phyloP scores from a whole-genome alignment of 352 stramenopile species.

The Discostella stelligera region DNA sequence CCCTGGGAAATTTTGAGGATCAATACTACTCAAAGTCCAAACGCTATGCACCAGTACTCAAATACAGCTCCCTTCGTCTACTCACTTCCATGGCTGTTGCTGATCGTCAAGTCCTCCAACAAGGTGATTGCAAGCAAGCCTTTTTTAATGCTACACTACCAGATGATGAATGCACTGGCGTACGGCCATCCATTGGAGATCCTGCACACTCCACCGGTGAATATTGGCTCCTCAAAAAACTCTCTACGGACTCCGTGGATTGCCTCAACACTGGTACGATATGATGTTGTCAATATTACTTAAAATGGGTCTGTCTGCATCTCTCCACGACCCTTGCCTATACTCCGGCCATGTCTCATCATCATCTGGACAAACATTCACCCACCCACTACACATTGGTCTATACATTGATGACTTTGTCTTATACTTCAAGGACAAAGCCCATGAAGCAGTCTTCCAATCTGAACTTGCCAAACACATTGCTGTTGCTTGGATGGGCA shows the following conservation, averaged over 20 bases:
- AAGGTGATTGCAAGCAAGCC: constrained; percentile 39
- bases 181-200: too few species aligned
- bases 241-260: too few species aligned
- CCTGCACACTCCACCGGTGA: too few species aligned
- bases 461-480: constrained; percentile 27
- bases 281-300: constrained; percentile 22
- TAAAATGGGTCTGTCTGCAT: constrained; percentile 16
- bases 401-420: too few species aligned
- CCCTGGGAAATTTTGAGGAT: constrained; percentile 33
- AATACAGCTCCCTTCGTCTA: too few species aligned
- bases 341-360: constrained; percentile 24
- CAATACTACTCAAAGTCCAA: constrained; percentile 24
- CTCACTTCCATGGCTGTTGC: too few species aligned
- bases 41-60: constrained; percentile 12
- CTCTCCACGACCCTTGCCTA: constrained; percentile 27
- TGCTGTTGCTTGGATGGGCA: constrained; percentile 48
- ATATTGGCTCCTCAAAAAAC: constrained; percentile 39
- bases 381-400: too few species aligned
- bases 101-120: constrained; percentile 15
- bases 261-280: constrained; percentile 41
- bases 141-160: too few species aligned
- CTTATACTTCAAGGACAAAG: too few species aligned
- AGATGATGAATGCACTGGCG: too few species aligned
- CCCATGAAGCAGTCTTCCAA: constrained; percentile 16
- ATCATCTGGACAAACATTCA: constrained; percentile 42